Evolutionary conservation across 2,329 filamentous ascomycete species (phyloP), one percentile per base, ranked within the genome.

Genomic region (Xylariaceae sp.): DNA sequence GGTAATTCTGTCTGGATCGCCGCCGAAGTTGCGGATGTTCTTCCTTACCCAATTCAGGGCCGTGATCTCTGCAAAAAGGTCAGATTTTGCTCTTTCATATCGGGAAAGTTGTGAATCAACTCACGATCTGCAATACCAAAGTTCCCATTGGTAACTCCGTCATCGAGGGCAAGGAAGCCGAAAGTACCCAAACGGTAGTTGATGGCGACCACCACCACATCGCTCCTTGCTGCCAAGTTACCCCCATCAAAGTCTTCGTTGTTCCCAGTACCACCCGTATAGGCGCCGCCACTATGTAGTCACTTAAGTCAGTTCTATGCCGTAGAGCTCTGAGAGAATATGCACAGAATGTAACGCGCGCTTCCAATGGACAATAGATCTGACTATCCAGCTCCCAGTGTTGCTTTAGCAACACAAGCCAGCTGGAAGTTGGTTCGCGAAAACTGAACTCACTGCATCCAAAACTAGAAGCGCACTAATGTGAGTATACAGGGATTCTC

Each of bases 121-220:
- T 47, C 53, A 60, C 55, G 77, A 65, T 82, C 80, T 3, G 73
- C 74, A 1, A 83, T 69, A 4, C 78, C 78, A 55, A 76, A 80
- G 58, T 82, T 82, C 34, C 79, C 79, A 15, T 77, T 77, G 2
- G 76, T 74, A 2, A 73, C 68, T 13, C 77, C 75, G 61, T 80
- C 74, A 23, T 74, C 65, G 6, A 85, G 74, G 0, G 83, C 83
- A 0, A 86, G 72, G 65, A 84, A 86, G 0, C 84, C 84, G 0
- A 86, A 74, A 0, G 81, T 83, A 0, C 76, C 77, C 2, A 86
- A 71, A 7, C 84, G 80, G 69, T 86, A 86, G 72, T 86, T 86
- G 73, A 85, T 81, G 17, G 73, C 70, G 6, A 87, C 83, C 2
- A 84, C 76, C 0, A 87, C 80, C 15, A 86, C 76, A 61, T 86